Conservation (phyloP, 495 filamentous ascomycete species). For the Podospora comata region DNA sequence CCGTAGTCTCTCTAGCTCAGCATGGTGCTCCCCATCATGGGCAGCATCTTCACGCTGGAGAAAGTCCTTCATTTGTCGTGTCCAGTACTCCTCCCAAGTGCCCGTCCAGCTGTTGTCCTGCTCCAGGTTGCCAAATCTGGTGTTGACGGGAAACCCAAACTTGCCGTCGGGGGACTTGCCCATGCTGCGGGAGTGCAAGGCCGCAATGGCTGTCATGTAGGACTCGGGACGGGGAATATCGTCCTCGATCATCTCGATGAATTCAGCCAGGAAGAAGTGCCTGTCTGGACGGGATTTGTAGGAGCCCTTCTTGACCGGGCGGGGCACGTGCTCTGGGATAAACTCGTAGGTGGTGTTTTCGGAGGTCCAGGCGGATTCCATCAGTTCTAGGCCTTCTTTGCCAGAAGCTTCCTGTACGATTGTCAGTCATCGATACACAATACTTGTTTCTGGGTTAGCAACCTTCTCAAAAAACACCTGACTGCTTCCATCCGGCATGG, state of each 20-base stretch:
- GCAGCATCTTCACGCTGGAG: slow-evolving; percentile 21
- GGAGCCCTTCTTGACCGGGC: slow-evolving; percentile 22
- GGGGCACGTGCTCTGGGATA: slow-evolving; percentile 26
- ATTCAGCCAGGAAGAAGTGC: slow-evolving; percentile 28
- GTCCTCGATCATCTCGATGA: slow-evolving; percentile 28
- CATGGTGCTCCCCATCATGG: slow-evolving; percentile 16
- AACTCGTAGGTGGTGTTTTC: slow-evolving; percentile 24
- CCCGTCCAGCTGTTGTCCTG: slow-evolving; percentile 42
- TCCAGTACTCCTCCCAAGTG: slow-evolving; percentile 47
- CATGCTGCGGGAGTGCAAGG: slow-evolving; percentile 41
- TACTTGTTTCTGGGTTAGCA: background rate
- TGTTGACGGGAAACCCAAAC: slow-evolving; percentile 52
- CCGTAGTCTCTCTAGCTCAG: slow-evolving; percentile 17
- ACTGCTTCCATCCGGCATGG: slow-evolving; percentile 21
- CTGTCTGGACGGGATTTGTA: slow-evolving; percentile 22
- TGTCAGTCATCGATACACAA: background rate
- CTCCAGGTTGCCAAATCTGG: slow-evolving; percentile 42
- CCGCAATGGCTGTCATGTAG: slow-evolving; percentile 36
- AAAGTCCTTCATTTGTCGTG: slow-evolving; percentile 24
- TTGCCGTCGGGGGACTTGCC: slow-evolving; percentile 44
- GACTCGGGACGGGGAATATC: slow-evolving; percentile 22
- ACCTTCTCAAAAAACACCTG: slow-evolving; percentile 24
- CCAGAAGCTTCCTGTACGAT: slow-evolving; percentile 12
- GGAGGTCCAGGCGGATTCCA: slow-evolving; percentile 18
- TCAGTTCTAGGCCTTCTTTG: slow-evolving; percentile 12